These are phyloP conservation scores for Fusarium sp. DNA, from an alignment of 2,329 filamentous ascomycete species.

Conservation along the genomic window DNA sequence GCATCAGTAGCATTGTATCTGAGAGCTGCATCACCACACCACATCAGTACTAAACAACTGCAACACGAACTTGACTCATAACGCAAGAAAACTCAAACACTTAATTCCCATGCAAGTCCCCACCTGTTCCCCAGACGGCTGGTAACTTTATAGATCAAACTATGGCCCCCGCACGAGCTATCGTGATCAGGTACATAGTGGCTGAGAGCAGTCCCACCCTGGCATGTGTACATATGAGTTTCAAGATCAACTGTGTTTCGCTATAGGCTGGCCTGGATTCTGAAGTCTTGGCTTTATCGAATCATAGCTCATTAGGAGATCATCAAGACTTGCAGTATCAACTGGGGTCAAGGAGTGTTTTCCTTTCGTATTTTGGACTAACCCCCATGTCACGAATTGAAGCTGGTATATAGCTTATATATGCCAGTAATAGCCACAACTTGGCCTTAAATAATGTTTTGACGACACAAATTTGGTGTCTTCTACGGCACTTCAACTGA, in stretches of 20 bases:
- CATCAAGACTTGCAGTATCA: neutral
- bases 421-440: neutral
- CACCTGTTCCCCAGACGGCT: constrained; percentile 3
- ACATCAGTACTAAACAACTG: neutral
- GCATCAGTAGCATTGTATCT: neutral
- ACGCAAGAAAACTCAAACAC: neutral
- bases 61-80: neutral
- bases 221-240: neutral
- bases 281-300: neutral
- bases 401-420: neutral
- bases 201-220: neutral
- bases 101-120: neutral
- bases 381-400: neutral
- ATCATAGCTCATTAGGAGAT: neutral
- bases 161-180: neutral
- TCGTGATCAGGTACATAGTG: neutral
- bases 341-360: neutral
- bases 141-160: neutral
- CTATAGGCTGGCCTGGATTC: neutral
- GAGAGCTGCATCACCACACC: neutral
- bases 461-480: neutral
- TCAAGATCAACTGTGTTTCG: neutral
- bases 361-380: constrained; percentile 6
- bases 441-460: neutral
- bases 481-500: neutral